Base-by-base conservation (phyloP, 768 basidiomycete genomes). In the Paxillus involutus region DNA sequence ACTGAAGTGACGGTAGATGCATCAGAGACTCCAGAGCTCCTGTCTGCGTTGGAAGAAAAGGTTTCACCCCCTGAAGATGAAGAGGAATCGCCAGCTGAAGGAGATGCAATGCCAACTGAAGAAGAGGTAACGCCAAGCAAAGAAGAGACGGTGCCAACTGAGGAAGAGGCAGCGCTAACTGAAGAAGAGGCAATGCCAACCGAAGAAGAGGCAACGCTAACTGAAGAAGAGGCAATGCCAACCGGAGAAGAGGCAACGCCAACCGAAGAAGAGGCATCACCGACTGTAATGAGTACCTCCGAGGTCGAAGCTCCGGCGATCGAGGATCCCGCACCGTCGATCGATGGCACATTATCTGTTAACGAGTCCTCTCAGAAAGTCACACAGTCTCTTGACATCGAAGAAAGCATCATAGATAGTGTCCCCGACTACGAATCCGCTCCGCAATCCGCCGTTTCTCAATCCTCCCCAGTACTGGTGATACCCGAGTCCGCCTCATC, bases 381-480 rank as follows among this genome's bases (percentile, higher is more conserved):
- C 17, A 52, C 57, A 3, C 50, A 47, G 26, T 48, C 60, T 44
- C 26, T 21, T 29, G 42, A 35, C 6, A 10, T 39, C 4, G 42
- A 48, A 32, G 36, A 44, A 36, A 45, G 13, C 26, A 55, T 36
- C 30, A 48, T 51, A 12, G 59, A 57, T n/a, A 53, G 26, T 9
- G 42, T 8, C 4, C 57, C 64, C 6, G 61, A 55, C 19, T 52
- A 57, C 17, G 61, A 52, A 44, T 57, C 61, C 19, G 53, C 53
- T 6, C 61, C 57, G 13, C 62, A 57, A 19, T 57, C 59, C 1
- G 54, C 56, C 14, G 26, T 49, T 29, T 53, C 65, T 35, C 59
- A 41, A 1, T 39, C 46, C 0, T 55, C 62, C 13, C 36, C 52
- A 26, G 26, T 26, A 4, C 26, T 6, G 10, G 50, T 51, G 8